Evolutionary conservation across 495 filamentous ascomycete species (phyloP).

Genomic region (Aspergillus hancockii): DNA sequence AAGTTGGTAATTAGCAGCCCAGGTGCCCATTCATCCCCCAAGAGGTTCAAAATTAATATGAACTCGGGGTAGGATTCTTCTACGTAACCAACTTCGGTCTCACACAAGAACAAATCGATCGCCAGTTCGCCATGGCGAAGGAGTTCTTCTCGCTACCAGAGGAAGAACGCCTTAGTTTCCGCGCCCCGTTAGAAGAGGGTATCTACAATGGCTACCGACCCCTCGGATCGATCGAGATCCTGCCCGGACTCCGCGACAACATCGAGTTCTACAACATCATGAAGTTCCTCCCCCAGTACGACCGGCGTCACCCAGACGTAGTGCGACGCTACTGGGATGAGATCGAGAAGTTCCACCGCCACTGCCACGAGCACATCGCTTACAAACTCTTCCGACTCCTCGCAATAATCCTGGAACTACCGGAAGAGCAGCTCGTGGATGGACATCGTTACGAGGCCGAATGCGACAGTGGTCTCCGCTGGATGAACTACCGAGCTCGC

Average conservation of each 20-base stretch:
- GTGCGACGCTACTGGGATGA: constrained; percentile 40
- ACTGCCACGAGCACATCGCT: constrained; percentile 49
- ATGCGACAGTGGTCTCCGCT: constrained; percentile 50
- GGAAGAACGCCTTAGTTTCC: constrained; percentile 49
- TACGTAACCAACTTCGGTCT: constrained; percentile 54
- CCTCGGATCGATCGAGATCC: constrained; percentile 25
- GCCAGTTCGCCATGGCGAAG: constrained; percentile 53
- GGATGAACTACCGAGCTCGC: constrained; percentile 55
- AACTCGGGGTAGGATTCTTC: constrained; percentile 42
- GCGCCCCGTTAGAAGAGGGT: constrained; percentile 42
- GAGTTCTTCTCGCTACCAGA: constrained; percentile 50
- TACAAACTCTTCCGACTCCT: constrained; percentile 49
- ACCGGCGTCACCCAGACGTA: constrained; percentile 45
- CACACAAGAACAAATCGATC: constrained; percentile 48
- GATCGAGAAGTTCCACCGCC: constrained; percentile 50
- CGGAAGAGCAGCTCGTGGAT: constrained; percentile 46
- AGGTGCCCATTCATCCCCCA: background rate
- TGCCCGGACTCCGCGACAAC: constrained; percentile 45
- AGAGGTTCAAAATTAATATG: background rate
- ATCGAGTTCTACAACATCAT: constrained; percentile 57
- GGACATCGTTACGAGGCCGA: constrained; percentile 52
- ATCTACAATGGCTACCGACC: constrained; percentile 44
- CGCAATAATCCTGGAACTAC: constrained; percentile 53
- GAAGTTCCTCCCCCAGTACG: constrained; percentile 47
- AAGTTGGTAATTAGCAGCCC: constrained; percentile 32